Base-by-base conservation (phyloP, 2,329 filamentous ascomycete genomes). In the Dothistroma septosporum region DNA sequence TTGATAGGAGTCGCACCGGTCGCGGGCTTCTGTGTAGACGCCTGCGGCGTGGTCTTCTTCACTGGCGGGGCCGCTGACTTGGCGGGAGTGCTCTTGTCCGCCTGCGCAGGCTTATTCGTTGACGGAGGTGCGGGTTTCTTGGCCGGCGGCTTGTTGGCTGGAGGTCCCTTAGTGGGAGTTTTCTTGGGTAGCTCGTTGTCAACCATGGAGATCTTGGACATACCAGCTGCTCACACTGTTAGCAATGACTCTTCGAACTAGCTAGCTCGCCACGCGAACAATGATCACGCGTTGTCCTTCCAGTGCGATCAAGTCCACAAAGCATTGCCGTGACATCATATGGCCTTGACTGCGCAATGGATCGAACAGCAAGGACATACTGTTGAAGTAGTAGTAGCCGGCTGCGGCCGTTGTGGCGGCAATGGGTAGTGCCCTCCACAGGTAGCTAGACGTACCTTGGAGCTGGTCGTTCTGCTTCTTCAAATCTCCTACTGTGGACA, bases 391-490 rank as follows among this genome's bases (percentile, higher is more conserved):
- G 41, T 55, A 61, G 46, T 56, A 61, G 10, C 52, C 58, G 37
- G 61, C 58, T 49, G 52, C 56, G 54, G 21, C 49, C 10, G 55
- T 55, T 12, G 57, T 37, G 47, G 57, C 57, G 32, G 54, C 57
- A 22, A 52, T 24, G 12, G 58, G 58, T 37, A 52, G 54, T 37
- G 41, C 32, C 53, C 49, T 47, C 57, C 44, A 60, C 12, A 58
- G 49, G 58, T 54, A 59, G 46, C 46, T 56, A 21, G 31, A 62
- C 74, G 60, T 67, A 77, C 76, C 71, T 70, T 77, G 73, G 41
- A 78, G 71, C 21, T 72, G 73, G 62, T 71, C 72, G 58, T 75
- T 76, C 64, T 77, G 76, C 67, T 77, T 71, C 69, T 77, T 78
- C 50, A 77, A 66, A 21, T 76, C 69, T 32, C 75, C 71, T 24